A percentile compares a stretch with the other conserved stretches of the same genome.
These are phyloP conservation scores for Chlamydomonas reinhardtii DNA, from an alignment of 163 green algal genomes.

Conservation along the genomic window DNA sequence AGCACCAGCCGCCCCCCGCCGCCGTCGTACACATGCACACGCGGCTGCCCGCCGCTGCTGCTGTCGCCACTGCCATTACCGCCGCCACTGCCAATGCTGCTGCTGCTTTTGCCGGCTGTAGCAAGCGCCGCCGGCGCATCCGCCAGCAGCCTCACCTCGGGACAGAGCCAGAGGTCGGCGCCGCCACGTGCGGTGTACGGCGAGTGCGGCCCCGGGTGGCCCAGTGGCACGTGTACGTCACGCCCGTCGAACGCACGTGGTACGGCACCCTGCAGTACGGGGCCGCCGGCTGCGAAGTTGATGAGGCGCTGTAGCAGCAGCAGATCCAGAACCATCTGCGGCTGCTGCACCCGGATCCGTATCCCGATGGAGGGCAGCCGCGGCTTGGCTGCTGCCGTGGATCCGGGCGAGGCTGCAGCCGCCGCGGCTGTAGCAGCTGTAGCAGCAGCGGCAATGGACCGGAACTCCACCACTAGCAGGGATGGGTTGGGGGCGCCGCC, in stretches of 20 bases:
- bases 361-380: constrained; percentile 31
- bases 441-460: neutral
- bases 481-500: neutral
- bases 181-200: too few relatives aligned
- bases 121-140: constrained; percentile 62
- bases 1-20: constrained; percentile 78
- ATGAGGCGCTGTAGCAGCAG: constrained; percentile 80
- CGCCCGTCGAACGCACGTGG: neutral
- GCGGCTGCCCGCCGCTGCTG: neutral
- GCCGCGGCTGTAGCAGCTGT: too few relatives aligned
- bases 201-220: neutral
- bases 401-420: neutral
- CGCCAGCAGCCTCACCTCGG: constrained; percentile 82
- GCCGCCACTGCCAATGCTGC: neutral
- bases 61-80: neutral
- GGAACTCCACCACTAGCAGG: neutral
- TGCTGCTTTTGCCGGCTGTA: neutral
- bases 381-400: too few relatives aligned
- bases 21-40: constrained; percentile 79
- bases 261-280: neutral
- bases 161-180: constrained; percentile 83
- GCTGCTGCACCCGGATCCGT: constrained; percentile 78
- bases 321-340: constrained; percentile 83
- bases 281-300: constrained; percentile 76
- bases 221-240: neutral